A percentile compares a stretch with the other conserved stretches of the same genome.
phyloP scores from a whole-genome alignment of 176 grass and related monocot species.

The Poa pratensis region DNA sequence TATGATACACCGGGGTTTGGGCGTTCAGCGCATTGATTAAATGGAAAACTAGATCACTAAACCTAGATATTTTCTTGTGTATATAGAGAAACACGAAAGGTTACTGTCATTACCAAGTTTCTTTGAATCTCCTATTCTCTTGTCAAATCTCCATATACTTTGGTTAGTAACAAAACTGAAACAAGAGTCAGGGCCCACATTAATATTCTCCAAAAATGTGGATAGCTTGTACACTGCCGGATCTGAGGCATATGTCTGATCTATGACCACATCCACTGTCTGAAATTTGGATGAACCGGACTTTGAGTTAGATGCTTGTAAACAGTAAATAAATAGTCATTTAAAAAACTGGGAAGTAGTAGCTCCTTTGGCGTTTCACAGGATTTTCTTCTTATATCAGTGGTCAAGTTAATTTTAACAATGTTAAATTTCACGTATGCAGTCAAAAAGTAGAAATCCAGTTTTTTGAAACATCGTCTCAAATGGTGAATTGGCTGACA shows the following conservation, averaged over 20 bases:
- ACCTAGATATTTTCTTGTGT: conserved; percentile 1
- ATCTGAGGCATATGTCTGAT: conserved; percentile 76
- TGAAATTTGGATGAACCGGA: conserved; percentile 48
- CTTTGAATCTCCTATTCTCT: conserved; percentile 60
- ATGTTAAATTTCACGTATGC: background rate
- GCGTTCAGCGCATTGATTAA: background rate
- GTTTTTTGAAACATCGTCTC: background rate
- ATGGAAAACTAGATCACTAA: background rate
- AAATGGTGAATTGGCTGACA: background rate
- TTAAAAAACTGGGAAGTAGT: conserved; percentile 22
- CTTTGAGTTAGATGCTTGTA: conserved; percentile 26
- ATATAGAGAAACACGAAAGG: conserved; percentile 33
- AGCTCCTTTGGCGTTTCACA: background rate
- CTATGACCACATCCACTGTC: conserved; percentile 93
- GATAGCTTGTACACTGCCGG: conserved; percentile 73
- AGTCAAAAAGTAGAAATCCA: background rate
- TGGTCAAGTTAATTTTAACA: background rate
- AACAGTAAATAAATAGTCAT: background rate
- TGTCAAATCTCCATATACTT: conserved; percentile 92
- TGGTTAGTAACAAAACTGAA: conserved; percentile 79
- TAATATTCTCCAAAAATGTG: conserved; percentile 85
- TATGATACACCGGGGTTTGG: background rate
- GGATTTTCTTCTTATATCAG: background rate
- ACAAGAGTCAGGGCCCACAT: conserved; percentile 58
- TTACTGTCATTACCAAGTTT: conserved; percentile 62